These are phyloP conservation scores for Arthrobotrys iridis DNA, from an alignment of 2,329 filamentous ascomycete genomes.

Conservation along the genomic window DNA sequence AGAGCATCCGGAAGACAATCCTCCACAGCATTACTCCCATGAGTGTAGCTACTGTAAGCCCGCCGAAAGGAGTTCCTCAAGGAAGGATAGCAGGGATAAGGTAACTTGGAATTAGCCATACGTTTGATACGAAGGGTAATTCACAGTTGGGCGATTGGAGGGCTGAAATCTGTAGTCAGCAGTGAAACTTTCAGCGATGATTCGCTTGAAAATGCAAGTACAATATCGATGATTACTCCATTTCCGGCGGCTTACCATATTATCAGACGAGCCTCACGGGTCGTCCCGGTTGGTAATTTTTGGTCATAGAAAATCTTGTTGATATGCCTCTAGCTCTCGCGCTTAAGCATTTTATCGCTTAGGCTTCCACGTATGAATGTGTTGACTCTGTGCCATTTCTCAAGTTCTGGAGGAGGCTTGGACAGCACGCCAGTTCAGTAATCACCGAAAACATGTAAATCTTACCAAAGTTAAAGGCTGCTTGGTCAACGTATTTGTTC, in stretches of 20 bases:
- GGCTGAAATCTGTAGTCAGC: no score
- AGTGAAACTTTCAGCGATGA: no score
- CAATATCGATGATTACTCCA: not conserved
- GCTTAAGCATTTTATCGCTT: no score
- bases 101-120: no score
- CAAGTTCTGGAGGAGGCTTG: not conserved
- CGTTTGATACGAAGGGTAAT: no score
- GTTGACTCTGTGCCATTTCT: slow-evolving; percentile 10
- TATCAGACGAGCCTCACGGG: not conserved
- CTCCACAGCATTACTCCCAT: not conserved
- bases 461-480: not conserved
- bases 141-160: no score
- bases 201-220: no score
- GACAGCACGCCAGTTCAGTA: not conserved
- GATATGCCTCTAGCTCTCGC: not conserved
- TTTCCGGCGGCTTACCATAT: not conserved
- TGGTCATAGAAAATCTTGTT: not conserved
- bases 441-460: not conserved
- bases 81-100: no score
- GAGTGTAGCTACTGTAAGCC: not conserved
- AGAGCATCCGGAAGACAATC: not conserved
- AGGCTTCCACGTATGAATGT: slow-evolving; percentile 6
- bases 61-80: not conserved
- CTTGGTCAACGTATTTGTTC: not conserved
- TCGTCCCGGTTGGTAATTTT: not conserved